phyloP scores from a whole-genome alignment of 2,329 filamentous ascomycete genomes.

The Dactylonectria macrodidyma region DNA sequence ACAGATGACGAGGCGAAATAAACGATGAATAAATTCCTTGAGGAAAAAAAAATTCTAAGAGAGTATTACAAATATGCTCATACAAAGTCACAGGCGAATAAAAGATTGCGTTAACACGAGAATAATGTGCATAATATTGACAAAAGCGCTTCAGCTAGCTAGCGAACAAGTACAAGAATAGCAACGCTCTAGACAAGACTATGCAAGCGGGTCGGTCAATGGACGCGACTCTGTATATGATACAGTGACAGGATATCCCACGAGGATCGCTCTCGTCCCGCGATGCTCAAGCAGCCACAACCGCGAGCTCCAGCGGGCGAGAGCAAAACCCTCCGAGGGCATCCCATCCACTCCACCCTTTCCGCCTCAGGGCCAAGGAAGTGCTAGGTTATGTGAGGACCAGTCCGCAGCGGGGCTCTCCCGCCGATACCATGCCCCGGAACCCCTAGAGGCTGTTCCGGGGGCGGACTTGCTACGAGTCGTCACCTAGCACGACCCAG shows the following conservation, averaged over 20 bases:
- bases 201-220: constrained; percentile 41
- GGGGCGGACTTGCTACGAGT: constrained; percentile 62
- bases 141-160: constrained; percentile 24
- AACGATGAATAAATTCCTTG: not conserved
- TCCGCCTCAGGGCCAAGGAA: constrained; percentile 33
- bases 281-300: constrained; percentile 46
- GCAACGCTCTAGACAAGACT: constrained; percentile 38
- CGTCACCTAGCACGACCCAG: constrained; percentile 63
- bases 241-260: constrained; percentile 9
- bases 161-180: constrained; percentile 28
- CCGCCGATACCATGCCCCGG: constrained; percentile 46
- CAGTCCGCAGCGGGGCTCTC: constrained; percentile 55
- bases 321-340: not conserved
- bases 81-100: not conserved
- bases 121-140: constrained; percentile 4
- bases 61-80: not conserved
- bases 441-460: constrained; percentile 46
- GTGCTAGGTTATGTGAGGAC: constrained; percentile 52
- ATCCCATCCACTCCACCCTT: constrained; percentile 18
- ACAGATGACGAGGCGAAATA: not conserved
- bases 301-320: constrained; percentile 45
- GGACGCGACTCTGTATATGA: constrained; percentile 27
- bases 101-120: not conserved
- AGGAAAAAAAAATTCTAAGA: no score
- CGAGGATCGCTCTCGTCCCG: constrained; percentile 2